Base-by-base conservation (phyloP, 192 early-diverging fungal species). In the Coemansia sp. region DNA sequence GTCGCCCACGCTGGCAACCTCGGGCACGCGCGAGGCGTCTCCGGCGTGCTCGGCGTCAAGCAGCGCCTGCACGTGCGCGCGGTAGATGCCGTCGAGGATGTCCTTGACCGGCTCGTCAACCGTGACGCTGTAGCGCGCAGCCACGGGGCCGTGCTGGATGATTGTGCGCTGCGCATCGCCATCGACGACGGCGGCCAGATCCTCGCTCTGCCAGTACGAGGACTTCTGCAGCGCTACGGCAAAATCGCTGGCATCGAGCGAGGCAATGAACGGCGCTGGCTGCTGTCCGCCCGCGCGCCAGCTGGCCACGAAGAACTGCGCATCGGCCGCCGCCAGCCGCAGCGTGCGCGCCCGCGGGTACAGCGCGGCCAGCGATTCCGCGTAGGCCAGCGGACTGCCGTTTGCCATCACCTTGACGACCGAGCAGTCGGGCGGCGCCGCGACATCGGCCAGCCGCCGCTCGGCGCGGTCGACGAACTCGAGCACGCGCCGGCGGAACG, bases 151-250 rank as follows among this genome's bases (percentile, higher is more conserved):
- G 39, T 98, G 96, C 59, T 96, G 86, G 68, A 97, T 95, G 62
- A 86, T 87, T 6, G 89, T 89, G 65, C 96, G 88, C 63, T 90
- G 87, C 5, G 90, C 87, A 85, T 98, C 96, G 72, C 92, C 87
- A 57, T 86, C 93, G 13, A 92, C 84, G 49, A 98, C 87, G 23
- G 93, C 88, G 50, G 90, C 91, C 8, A 97, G 74, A 54, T 96
- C 86, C 67, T 96, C 96, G 0, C 92, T 89, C 72, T 93, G 93
- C 95, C 94, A 96, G 32, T 91, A 76, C 9, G 90, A 91, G 74
- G 94, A 91, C 86, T 96, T 97, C 81, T 91, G 91, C 83, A 96
- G 89, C 89, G 92, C 90, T 18, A 87, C 83, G 70, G 94, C 92
- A 84, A 98, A 95, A 79, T 93, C 91, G 38, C 1, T 3, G 61